A percentile compares a stretch with the other conserved stretches of the same genome.
These are phyloP conservation scores for Penicillium sp. DNA, from an alignment of 2,329 filamentous ascomycete genomes.

Conservation along the genomic window DNA sequence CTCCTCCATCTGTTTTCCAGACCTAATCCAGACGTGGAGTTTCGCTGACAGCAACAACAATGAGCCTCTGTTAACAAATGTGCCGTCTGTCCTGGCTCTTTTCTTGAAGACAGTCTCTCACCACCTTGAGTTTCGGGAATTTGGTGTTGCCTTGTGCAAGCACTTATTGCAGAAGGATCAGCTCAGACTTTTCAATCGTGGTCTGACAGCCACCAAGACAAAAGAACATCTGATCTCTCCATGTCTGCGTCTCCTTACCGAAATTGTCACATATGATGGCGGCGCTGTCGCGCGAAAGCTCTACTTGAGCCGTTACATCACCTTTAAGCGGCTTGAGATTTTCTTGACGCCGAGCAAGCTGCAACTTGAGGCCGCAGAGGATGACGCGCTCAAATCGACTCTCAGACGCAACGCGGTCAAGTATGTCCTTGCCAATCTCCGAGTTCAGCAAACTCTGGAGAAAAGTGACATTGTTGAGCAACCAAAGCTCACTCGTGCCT, in stretches of 20 bases:
- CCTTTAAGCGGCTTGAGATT: slow-evolving; percentile 70
- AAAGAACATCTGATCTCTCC: slow-evolving; percentile 89
- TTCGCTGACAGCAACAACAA: slow-evolving; percentile 74
- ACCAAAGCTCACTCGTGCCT: slow-evolving; percentile 58
- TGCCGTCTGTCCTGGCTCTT: slow-evolving; percentile 73
- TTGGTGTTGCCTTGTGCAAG: slow-evolving; percentile 72
- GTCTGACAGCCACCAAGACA: slow-evolving; percentile 69
- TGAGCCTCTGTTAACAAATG: slow-evolving; percentile 71
- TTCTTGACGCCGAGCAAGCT: slow-evolving; percentile 67
- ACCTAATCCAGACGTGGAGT: slow-evolving; percentile 83
- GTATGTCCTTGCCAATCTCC: slow-evolving; percentile 73
- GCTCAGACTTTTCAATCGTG: slow-evolving; percentile 71
- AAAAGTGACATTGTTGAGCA: slow-evolving; percentile 80
- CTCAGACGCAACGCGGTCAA: slow-evolving; percentile 76
- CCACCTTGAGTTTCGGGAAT: slow-evolving; percentile 65
- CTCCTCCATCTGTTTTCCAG: slow-evolving; percentile 61
- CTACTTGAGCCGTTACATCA: slow-evolving; percentile 70
- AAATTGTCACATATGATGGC: slow-evolving; percentile 80
- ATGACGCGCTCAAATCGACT: slow-evolving; percentile 66
- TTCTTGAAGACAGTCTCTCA: slow-evolving; percentile 72
- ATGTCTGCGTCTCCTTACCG: slow-evolving; percentile 74
- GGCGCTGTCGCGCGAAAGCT: slow-evolving; percentile 71
- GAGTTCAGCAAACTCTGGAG: slow-evolving; percentile 67
- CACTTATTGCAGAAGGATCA: slow-evolving; percentile 76
- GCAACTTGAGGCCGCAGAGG: slow-evolving; percentile 48